These are phyloP conservation scores for Fraxinus floribunda DNA, from an alignment of 305 asterid genomes.

Conservation along the genomic window DNA sequence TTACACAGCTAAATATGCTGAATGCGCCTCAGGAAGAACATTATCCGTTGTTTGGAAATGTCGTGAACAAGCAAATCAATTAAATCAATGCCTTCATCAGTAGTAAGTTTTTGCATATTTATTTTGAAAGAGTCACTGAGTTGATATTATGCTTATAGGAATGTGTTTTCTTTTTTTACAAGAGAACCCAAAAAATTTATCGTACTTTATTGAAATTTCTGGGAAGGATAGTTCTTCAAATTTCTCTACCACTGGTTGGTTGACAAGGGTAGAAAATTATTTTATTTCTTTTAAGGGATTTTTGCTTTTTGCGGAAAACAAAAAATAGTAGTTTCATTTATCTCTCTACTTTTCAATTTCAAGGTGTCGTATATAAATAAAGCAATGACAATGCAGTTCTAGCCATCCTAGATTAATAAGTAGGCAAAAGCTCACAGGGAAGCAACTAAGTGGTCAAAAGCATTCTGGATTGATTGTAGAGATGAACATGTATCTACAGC, in stretches of 20 bases:
- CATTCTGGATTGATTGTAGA: not conserved
- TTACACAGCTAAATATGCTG: slow-evolving; percentile 69
- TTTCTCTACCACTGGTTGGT: not conserved
- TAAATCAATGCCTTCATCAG: slow-evolving; percentile 87
- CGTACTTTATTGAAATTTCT: slow-evolving; percentile 5
- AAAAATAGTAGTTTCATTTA: not conserved
- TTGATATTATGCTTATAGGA: not conserved
- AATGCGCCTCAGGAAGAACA: slow-evolving; percentile 83
- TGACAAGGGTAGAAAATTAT: not conserved
- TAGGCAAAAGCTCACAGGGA: not conserved
- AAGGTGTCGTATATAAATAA: not conserved
- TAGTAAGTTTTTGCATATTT: slow-evolving; percentile 54
- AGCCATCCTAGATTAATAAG: not conserved
- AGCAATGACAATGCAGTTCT: not conserved
- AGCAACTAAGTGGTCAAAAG: not conserved
- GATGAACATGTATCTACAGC: not conserved
- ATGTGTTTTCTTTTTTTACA: not conserved
- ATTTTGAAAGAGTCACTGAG: slow-evolving; percentile 17
- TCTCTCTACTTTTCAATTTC: not conserved
- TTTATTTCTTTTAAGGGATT: not conserved
- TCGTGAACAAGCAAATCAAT: slow-evolving; percentile 82
- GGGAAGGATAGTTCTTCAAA: not conserved
- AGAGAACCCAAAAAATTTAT: not conserved
- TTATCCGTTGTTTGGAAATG: slow-evolving; percentile 86
- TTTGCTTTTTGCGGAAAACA: not conserved